These are phyloP conservation scores for Pseudocohnilembus persalinus DNA, from an alignment of 169 alveolate species.

Conservation along the genomic window DNA sequence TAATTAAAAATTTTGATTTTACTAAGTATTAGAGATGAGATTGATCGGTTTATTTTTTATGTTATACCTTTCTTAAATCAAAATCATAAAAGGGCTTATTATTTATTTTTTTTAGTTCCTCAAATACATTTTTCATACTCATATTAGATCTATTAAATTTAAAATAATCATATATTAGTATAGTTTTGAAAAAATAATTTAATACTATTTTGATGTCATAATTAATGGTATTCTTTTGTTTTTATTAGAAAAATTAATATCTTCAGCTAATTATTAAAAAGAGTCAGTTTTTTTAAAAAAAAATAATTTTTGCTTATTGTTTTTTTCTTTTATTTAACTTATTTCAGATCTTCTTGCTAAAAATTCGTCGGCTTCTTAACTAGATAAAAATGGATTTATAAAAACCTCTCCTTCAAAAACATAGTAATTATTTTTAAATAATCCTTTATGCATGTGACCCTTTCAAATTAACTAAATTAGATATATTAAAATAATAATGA, in stretches of 20 bases:
- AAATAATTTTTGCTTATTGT: slow-evolving; percentile 15
- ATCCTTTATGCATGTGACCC: slow-evolving; percentile 14
- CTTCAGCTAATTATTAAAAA: neutral
- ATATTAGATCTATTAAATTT: neutral
- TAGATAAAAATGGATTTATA: slow-evolving; percentile 25
- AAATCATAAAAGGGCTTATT: slow-evolving; percentile 12
- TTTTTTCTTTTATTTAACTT: slow-evolving; percentile 15
- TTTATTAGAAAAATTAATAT: neutral
- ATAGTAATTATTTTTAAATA: slow-evolving; percentile 23
- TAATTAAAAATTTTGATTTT: neutral
- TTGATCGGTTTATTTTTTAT: neutral
- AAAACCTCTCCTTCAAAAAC: neutral
- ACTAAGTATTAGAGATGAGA: neutral
- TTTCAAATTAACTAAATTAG: neutral
- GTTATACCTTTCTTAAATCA: slow-evolving; percentile 15
- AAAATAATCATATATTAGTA: too few relatives aligned
- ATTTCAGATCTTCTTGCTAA: slow-evolving; percentile 20
- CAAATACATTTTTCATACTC: neutral
- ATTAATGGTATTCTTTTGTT: neutral
- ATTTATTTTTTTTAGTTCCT: neutral
- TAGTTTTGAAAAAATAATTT: too few relatives aligned
- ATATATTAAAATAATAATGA: too few relatives aligned
- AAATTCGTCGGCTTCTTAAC: slow-evolving; percentile 12
- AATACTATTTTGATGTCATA: neutral
- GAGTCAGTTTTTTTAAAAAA: slow-evolving; percentile 5